Evolutionary conservation across 2,329 filamentous ascomycete species (phyloP).

Genomic region (Trichoderma afroharzianum): DNA sequence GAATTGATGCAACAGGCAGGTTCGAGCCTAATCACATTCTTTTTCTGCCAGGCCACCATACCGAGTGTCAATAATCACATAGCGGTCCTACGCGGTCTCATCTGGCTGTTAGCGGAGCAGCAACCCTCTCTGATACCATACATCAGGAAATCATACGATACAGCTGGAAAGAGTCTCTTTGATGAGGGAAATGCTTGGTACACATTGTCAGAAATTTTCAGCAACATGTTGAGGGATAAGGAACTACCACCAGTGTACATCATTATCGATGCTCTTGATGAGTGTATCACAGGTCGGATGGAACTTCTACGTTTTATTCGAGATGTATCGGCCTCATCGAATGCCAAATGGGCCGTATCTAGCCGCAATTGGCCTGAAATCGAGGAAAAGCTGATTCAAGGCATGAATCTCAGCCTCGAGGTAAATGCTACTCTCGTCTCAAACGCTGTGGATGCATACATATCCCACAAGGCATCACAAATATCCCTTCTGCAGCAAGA

Average conservation of each 20-base stretch:
- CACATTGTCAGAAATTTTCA: slow-evolving; percentile 37
- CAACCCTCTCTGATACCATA: slow-evolving; percentile 33
- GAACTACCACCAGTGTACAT: slow-evolving; percentile 29
- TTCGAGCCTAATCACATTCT: slow-evolving; percentile 14
- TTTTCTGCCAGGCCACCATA: slow-evolving; percentile 23
- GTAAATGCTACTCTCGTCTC: background rate
- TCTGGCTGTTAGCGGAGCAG: slow-evolving; percentile 37
- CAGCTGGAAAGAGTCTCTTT: slow-evolving; percentile 35
- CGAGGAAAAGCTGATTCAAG: slow-evolving; percentile 13
- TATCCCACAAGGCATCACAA: background rate
- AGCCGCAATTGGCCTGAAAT: slow-evolving; percentile 7
- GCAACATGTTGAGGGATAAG: slow-evolving; percentile 36
- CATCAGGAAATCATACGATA: slow-evolving; percentile 33
- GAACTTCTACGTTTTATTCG: slow-evolving; percentile 37
- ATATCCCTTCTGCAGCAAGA: background rate
- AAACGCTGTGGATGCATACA: background rate
- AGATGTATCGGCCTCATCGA: slow-evolving; percentile 21
- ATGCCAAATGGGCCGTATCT: slow-evolving; percentile 8
- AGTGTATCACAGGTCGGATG: slow-evolving; percentile 30
- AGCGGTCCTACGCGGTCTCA: slow-evolving; percentile 41
- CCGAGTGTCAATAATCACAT: slow-evolving; percentile 35
- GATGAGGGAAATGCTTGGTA: slow-evolving; percentile 36
- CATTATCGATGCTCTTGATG: slow-evolving; percentile 47
- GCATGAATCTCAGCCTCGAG: background rate
- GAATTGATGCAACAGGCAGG: background rate